A percentile compares a stretch with the other conserved stretches of the same genome.
These are phyloP conservation scores for Gossypium davidsonii DNA, from an alignment of 441 rosid species.

Conservation along the genomic window DNA sequence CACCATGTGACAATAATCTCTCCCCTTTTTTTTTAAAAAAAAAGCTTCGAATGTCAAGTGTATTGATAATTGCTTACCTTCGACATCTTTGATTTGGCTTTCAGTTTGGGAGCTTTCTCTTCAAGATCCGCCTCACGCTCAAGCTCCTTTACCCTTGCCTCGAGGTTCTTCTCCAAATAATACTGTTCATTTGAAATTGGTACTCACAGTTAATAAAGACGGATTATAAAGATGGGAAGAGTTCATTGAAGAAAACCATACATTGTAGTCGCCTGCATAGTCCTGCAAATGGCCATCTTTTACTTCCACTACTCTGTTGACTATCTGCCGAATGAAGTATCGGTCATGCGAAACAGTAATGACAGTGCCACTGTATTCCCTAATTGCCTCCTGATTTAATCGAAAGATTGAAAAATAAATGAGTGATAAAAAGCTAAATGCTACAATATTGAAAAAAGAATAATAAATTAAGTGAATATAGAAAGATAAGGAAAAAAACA, in stretches of 20 bases:
- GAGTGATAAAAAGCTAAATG: not conserved
- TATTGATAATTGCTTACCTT: constrained; percentile 34
- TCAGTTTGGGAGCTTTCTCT: constrained; percentile 82
- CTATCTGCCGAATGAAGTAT: constrained; percentile 88
- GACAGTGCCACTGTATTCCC: constrained; percentile 76
- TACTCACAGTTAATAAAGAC: not conserved
- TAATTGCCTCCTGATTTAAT: constrained; percentile 73
- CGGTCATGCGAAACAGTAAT: constrained; percentile 85
- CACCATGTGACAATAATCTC: not conserved
- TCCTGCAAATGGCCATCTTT: constrained; percentile 61
- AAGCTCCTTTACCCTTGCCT: constrained; percentile 61
- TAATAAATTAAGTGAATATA: not conserved
- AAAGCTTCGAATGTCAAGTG: not conserved
- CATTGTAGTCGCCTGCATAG: constrained; percentile 78
- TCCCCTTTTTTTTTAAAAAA: not conserved
- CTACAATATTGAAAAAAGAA: not conserved
- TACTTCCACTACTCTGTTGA: constrained; percentile 88
- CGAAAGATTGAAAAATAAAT: not conserved
- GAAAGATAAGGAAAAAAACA: not conserved
- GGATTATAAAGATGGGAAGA: not conserved
- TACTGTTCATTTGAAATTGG: constrained; percentile 42
- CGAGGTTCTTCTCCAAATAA: constrained; percentile 89
- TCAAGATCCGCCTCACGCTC: constrained; percentile 81
- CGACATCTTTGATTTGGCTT: constrained; percentile 95
- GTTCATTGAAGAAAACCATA: not conserved